phyloP scores from a whole-genome alignment of 345 rosid species.

The Citrus glauca region DNA sequence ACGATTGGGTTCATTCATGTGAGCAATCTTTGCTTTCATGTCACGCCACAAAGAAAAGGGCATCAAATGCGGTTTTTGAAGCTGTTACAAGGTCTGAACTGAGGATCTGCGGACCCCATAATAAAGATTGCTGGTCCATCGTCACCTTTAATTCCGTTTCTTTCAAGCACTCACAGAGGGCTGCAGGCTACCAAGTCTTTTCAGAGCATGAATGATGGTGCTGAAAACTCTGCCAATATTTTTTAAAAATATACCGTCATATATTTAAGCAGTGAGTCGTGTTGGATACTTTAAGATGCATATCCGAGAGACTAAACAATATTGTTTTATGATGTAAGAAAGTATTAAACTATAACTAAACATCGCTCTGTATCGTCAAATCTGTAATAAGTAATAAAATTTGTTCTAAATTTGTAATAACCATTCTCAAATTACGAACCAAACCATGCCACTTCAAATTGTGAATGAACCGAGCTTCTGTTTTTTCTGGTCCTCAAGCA shows the following conservation, averaged over 20 bases:
- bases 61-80: background rate
- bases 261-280: too few species aligned
- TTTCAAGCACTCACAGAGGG: background rate
- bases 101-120: constrained; percentile 1
- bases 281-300: too few species aligned
- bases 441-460: background rate
- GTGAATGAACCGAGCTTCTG: too few species aligned
- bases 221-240: background rate
- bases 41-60: too few species aligned
- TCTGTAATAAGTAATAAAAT: too few species aligned
- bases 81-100: constrained; percentile 1
- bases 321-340: background rate
- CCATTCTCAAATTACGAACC: background rate
- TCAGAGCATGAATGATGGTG: background rate
- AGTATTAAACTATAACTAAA: background rate
- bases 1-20: background rate
- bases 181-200: background rate
- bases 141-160: background rate
- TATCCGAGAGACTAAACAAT: too few species aligned
- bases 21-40: background rate
- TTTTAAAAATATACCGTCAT: too few species aligned
- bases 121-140: constrained; percentile 1
- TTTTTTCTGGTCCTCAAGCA: background rate
- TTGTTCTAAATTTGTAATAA: background rate
- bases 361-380: background rate